Base-by-base conservation (phyloP, 2,329 filamentous ascomycete genomes). In the Scedosporium dehoogii region DNA sequence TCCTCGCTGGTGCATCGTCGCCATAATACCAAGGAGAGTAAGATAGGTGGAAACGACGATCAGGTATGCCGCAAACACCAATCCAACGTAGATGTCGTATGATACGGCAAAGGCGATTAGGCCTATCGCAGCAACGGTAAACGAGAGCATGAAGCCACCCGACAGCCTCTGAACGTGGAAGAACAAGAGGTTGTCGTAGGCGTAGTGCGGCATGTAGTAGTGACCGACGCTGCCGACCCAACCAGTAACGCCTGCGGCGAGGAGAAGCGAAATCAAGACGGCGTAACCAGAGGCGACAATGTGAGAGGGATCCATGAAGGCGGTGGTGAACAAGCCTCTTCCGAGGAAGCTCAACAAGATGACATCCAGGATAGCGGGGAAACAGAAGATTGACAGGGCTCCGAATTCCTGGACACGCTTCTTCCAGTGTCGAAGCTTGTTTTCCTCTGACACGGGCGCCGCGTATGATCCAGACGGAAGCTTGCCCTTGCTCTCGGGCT, bases 181-280 rank as follows among this genome's bases (percentile, higher is more conserved):
- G 64, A 74, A 73, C 41, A 75, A 73, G 74, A 77, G 76, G 58
- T 73, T 76, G 63, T 73, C 72, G 64, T 74, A 75, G 16, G 73
- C 73, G 62, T 72, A 73, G 58, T 73, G 72, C 42, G 69, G 70
- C 44, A 86, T 76, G 65, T 87, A 87, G 70, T 85, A 87, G 38
- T 81, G 83, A 1, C 84, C 85, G 29, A 82, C 82, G 62, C 82
- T 84, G 6, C 82, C 82, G 48, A 86, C 84, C 83, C 83, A 86
- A 6, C 83, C 85, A 25, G 83, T 84, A 57, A 86, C 81, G 5
- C 80, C 84, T 48, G 84, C 83, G 6, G 82, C 84, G 25, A 86
- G 73, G 12, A 87, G 71, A 6, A 86, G 73, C 2, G 83, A 81
- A 12, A 83, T 80, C 75, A 87, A 80, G 48, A 87, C 70, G 1